Conservation (phyloP, 495 filamentous ascomycete genomes). For the Xylaria palmicola region DNA sequence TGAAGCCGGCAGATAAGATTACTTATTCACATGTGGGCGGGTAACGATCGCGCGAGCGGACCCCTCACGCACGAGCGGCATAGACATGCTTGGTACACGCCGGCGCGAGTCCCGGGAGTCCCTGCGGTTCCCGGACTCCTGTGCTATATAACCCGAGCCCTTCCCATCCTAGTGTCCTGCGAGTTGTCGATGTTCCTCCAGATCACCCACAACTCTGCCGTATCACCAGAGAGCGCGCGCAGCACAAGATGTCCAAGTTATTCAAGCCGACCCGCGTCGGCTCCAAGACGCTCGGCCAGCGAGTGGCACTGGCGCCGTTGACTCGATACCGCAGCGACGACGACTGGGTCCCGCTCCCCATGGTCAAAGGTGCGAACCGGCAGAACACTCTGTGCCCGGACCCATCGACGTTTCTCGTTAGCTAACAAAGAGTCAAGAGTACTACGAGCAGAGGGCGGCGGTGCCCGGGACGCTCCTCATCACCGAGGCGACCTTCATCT, state of each 20-base stretch:
- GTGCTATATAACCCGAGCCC: no score
- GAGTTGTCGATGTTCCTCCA: neutral
- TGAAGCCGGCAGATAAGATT: neutral
- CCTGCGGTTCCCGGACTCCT: no score
- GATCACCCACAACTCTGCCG: no score
- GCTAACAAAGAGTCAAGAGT: constrained; percentile 35
- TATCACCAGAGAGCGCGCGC: no score
- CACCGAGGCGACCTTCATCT: constrained; percentile 54
- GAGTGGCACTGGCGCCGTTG: constrained; percentile 55
- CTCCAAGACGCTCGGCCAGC: constrained; percentile 49
- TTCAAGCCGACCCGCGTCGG: constrained; percentile 56
- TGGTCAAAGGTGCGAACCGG: constrained; percentile 11
- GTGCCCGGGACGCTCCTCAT: constrained; percentile 55
- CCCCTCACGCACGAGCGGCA: no score
- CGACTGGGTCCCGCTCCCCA: constrained; percentile 18
- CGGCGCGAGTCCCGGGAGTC: no score
- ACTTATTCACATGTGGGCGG: no score
- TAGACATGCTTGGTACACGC: no score
- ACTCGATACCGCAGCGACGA: constrained; percentile 53
- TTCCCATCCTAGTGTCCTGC: no score
- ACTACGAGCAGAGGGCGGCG: constrained; percentile 55
- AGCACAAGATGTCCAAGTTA: constrained; percentile 37
- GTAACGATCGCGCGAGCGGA: no score
- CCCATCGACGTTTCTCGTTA: neutral
- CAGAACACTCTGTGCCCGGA: constrained; percentile 29